Conservation (phyloP, 2,329 filamentous ascomycete species). For the Aspergillus pseudotamarii region DNA sequence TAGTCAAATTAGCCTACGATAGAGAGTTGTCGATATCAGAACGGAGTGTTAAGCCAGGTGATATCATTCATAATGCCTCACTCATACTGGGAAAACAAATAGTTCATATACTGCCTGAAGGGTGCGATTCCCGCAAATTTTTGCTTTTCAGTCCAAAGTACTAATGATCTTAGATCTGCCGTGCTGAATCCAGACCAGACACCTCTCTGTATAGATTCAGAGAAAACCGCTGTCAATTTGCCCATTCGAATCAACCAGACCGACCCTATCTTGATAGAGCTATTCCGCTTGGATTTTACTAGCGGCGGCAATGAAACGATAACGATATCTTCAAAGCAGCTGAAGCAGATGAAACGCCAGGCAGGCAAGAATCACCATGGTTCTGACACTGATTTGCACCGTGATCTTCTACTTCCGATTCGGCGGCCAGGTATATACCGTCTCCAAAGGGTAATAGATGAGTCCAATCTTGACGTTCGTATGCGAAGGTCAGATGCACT, state of each 20-base stretch:
- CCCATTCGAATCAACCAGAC: slow-evolving; percentile 95
- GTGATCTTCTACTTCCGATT: slow-evolving; percentile 71
- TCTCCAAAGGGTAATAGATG: slow-evolving; percentile 81
- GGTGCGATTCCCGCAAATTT: slow-evolving; percentile 52
- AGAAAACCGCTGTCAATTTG: slow-evolving; percentile 64
- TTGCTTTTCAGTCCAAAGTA: background rate
- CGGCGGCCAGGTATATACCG: slow-evolving; percentile 89
- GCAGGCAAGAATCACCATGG: slow-evolving; percentile 61
- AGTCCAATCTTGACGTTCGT: slow-evolving; percentile 91
- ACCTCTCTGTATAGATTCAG: slow-evolving; percentile 78
- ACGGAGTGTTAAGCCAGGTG: slow-evolving; percentile 82
- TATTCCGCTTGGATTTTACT: slow-evolving; percentile 84
- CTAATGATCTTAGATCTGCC: slow-evolving; percentile 65
- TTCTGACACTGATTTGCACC: slow-evolving; percentile 56
- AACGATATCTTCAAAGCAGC: slow-evolving; percentile 71
- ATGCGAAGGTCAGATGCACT: slow-evolving; percentile 74
- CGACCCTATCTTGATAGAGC: slow-evolving; percentile 81
- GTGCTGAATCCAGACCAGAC: slow-evolving; percentile 78
- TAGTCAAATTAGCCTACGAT: slow-evolving; percentile 84
- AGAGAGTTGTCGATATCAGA: slow-evolving; percentile 93
- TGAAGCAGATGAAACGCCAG: slow-evolving; percentile 74
- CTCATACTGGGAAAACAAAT: slow-evolving; percentile 96
- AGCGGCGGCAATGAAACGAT: slow-evolving; percentile 79
- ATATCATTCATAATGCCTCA: slow-evolving; percentile 87
- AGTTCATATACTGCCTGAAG: slow-evolving; percentile 95